Percentiles rank a stretch among this genome's conserved stretches.
phyloP scores from a whole-genome alignment of 164 flowering plant species.

The Saururus chinensis region DNA sequence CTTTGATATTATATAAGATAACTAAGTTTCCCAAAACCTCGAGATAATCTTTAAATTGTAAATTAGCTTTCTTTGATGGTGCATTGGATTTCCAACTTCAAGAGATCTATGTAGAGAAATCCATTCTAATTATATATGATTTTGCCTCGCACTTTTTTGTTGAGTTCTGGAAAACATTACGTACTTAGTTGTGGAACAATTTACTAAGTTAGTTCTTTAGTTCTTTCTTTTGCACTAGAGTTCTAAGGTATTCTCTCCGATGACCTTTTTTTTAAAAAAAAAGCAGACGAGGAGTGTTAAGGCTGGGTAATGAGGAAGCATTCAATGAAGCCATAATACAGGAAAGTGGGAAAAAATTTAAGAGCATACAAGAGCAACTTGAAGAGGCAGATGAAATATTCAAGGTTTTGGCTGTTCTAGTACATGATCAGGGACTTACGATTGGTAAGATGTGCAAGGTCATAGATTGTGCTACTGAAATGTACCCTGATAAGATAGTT shows the following conservation, averaged over 20 bases:
- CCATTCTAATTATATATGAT: too few relatives aligned
- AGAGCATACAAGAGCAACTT: constrained; percentile 51
- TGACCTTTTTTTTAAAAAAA: neutral
- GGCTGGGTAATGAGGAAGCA: constrained; percentile 54
- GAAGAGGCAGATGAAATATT: constrained; percentile 59
- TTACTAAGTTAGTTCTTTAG: neutral
- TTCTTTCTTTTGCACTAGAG: neutral
- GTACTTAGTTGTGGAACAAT: too few relatives aligned
- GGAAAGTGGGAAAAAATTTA: constrained; percentile 64
- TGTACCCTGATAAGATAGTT: neutral
- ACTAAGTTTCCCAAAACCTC: too few relatives aligned
- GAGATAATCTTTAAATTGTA: neutral
- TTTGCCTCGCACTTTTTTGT: neutral
- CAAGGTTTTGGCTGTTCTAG: constrained; percentile 69
- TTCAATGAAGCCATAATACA: constrained; percentile 73
- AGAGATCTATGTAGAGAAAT: too few relatives aligned
- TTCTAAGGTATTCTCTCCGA: neutral
- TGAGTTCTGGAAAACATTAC: too few relatives aligned
- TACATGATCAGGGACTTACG: constrained; percentile 55
- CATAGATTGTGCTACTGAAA: neutral
- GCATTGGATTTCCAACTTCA: too few relatives aligned
- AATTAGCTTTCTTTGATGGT: neutral
- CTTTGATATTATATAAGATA: too few relatives aligned
- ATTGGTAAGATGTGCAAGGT: constrained; percentile 36
- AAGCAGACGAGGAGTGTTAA: constrained; percentile 48